Evolutionary conservation across 2,329 filamentous ascomycete species (phyloP).

Genomic region (Cyphellophora europaea): DNA sequence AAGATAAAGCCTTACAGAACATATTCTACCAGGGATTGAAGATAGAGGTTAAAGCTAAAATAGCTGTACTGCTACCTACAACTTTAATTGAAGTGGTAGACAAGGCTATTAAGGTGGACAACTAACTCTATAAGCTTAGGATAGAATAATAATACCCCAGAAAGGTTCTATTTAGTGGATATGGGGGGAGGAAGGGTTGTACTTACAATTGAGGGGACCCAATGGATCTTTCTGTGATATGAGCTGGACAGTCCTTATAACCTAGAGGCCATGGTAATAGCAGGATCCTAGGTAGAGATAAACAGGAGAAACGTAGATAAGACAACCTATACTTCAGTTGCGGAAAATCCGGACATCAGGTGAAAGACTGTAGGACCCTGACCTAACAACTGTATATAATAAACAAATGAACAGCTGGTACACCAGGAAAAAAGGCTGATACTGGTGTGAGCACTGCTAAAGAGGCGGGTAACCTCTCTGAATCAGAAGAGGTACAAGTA

Average conservation of each 20-base stretch:
- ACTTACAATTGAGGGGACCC: not conserved
- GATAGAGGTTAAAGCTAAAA: not conserved
- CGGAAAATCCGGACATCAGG: slow-evolving; percentile 1
- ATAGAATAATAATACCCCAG: not conserved
- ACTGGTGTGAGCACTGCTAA: not conserved
- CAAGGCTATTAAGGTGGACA: not conserved
- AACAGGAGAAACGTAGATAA: not conserved
- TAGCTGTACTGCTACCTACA: not conserved
- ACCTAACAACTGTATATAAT: not conserved
- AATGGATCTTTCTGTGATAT: not conserved
- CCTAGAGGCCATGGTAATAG: not conserved
- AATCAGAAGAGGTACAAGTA: not conserved
- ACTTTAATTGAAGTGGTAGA: not conserved
- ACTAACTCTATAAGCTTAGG: not conserved
- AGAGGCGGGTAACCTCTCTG: not conserved
- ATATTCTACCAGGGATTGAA: not conserved
- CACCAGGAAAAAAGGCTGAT: slow-evolving; percentile 1
- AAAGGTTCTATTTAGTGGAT: not conserved
- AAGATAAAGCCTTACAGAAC: not conserved
- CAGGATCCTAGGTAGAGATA: not conserved
- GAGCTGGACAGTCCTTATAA: too few species aligned
- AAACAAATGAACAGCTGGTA: not conserved
- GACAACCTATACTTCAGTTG: slow-evolving; percentile 1
- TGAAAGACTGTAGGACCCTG: not conserved
- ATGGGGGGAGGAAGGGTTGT: not conserved